These are phyloP conservation scores for Diaporthe sp. DNA, from an alignment of 2,329 filamentous ascomycete genomes.

Conservation along the genomic window DNA sequence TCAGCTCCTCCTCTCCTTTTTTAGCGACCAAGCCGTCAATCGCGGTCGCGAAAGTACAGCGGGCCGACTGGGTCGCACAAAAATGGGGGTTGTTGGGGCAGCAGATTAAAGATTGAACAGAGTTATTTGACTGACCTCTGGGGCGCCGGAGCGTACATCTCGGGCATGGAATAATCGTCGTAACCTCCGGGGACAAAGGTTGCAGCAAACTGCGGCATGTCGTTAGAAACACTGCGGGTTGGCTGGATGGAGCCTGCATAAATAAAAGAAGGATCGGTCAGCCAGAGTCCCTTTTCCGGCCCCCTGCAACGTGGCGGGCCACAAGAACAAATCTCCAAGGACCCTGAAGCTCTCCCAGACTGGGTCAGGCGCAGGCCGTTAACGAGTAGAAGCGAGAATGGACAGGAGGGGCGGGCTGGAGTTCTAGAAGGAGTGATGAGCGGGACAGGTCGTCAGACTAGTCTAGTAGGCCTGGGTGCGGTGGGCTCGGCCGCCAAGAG, in stretches of 20 bases:
- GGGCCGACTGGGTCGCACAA: slow-evolving; percentile 34
- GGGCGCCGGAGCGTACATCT: slow-evolving; percentile 70
- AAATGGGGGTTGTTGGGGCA: slow-evolving; percentile 34
- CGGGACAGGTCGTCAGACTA: slow-evolving; percentile 6
- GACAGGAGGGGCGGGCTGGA: slow-evolving; percentile 26
- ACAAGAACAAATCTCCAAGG: slow-evolving; percentile 39
- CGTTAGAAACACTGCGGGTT: slow-evolving; percentile 53
- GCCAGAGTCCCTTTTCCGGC: slow-evolving; percentile 40
- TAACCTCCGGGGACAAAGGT: slow-evolving; percentile 71
- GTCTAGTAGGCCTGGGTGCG: slow-evolving; percentile 16
- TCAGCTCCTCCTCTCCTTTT: slow-evolving; percentile 46
- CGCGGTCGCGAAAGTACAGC: slow-evolving; percentile 33
- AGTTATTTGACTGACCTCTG: slow-evolving; percentile 64
- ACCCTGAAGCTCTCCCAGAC: slow-evolving; percentile 39
- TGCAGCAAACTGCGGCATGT: slow-evolving; percentile 65
- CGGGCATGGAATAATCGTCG: slow-evolving; percentile 74
- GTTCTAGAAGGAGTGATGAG: slow-evolving; percentile 37
- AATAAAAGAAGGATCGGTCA: slow-evolving; percentile 48
- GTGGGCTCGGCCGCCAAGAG: slow-evolving; percentile 32
- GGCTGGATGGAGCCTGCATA: slow-evolving; percentile 50
- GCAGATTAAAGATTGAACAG: slow-evolving; percentile 18
- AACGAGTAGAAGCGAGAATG: slow-evolving; percentile 36
- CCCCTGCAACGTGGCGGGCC: slow-evolving; percentile 39
- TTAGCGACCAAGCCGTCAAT: slow-evolving; percentile 36
- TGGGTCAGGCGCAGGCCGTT: slow-evolving; percentile 29